These are phyloP conservation scores for Daldinia decipiens DNA, from an alignment of 495 filamentous ascomycete species.

Conservation along the genomic window DNA sequence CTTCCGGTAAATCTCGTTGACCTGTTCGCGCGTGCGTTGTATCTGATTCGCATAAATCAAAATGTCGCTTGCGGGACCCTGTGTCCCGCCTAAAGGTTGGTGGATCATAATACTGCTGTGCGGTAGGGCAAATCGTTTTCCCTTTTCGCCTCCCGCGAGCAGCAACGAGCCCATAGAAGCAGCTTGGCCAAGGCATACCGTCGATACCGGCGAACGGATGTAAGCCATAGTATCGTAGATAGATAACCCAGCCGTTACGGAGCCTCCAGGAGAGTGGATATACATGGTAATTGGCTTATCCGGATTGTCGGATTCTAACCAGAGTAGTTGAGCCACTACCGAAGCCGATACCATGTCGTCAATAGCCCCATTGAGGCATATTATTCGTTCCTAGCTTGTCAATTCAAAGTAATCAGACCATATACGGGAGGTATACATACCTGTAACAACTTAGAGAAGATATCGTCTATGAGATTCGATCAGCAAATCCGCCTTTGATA, in stretches of 20 bases:
- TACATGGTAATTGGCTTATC: conserved; percentile 95
- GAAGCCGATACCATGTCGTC: conserved; percentile 88
- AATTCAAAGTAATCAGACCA: conserved; percentile 29
- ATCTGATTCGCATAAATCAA: conserved; percentile 98
- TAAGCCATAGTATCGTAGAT: conserved; percentile 99
- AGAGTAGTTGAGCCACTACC: conserved; percentile 94
- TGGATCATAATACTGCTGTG: conserved; percentile 97
- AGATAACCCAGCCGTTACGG: conserved; percentile 88
- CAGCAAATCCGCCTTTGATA: conserved; percentile 31
- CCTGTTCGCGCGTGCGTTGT: conserved; percentile 79
- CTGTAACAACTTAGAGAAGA: conserved; percentile 83
- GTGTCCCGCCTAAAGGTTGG: conserved; percentile 91
- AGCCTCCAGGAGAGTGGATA: conserved; percentile 95
- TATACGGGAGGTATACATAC: conserved; percentile 51
- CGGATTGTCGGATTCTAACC: conserved; percentile 96
- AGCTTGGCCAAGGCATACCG: conserved; percentile 94
- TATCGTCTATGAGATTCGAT: conserved; percentile 68
- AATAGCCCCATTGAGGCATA: conserved; percentile 93
- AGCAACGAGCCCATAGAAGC: conserved; percentile 94
- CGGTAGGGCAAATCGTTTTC: conserved; percentile 87
- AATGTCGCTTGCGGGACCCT: conserved; percentile 90
- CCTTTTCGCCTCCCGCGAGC: conserved; percentile 84
- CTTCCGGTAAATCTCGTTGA: conserved; percentile 88
- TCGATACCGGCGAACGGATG: conserved; percentile 89
- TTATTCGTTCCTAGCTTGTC: conserved; percentile 80